Evolutionary conservation across 805 yeast genomes (phyloP).

Genomic region (Pichia pseudocactophila): DNA sequence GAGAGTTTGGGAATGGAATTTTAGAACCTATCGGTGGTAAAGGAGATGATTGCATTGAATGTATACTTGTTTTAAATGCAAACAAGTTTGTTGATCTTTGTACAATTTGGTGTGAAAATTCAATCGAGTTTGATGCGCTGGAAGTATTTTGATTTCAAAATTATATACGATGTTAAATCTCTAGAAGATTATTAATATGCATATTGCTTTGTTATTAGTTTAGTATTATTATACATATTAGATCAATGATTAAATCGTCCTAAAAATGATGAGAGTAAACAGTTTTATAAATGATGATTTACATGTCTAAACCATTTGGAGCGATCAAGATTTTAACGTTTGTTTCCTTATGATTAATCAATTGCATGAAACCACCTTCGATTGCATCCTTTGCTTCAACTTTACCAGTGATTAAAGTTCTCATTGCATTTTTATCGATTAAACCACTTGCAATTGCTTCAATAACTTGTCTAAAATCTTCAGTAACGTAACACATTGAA

Average conservation of each 20-base stretch:
- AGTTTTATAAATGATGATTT: not conserved
- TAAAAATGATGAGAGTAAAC: too few relatives aligned
- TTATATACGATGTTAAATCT: too few relatives aligned
- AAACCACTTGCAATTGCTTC: constrained; percentile 39
- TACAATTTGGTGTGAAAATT: too few relatives aligned
- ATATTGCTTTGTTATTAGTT: too few relatives aligned
- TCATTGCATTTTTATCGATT: constrained; percentile 36
- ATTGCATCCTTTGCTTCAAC: constrained; percentile 42
- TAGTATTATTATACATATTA: too few relatives aligned
- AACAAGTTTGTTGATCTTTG: too few relatives aligned
- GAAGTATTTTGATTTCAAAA: too few relatives aligned
- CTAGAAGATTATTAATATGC: too few relatives aligned
- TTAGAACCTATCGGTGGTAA: constrained; percentile 7
- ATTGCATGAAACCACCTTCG: constrained; percentile 43
- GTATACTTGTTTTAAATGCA: too few relatives aligned
- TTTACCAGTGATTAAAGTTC: constrained; percentile 44
- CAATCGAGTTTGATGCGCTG: too few relatives aligned
- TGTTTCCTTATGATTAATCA: constrained; percentile 42
- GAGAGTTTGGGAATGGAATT: constrained; percentile 8
- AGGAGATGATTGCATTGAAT: not conserved
- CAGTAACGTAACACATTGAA: constrained; percentile 50
- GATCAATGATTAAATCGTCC: too few relatives aligned
- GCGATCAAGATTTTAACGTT: constrained; percentile 47
- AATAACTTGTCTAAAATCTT: constrained; percentile 50
- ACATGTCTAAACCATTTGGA: constrained; percentile 30